A percentile compares a stretch with the other conserved stretches of the same genome.
Conservation (phyloP, 2,329 filamentous ascomycete species). For the Aspergillus clavatus region DNA sequence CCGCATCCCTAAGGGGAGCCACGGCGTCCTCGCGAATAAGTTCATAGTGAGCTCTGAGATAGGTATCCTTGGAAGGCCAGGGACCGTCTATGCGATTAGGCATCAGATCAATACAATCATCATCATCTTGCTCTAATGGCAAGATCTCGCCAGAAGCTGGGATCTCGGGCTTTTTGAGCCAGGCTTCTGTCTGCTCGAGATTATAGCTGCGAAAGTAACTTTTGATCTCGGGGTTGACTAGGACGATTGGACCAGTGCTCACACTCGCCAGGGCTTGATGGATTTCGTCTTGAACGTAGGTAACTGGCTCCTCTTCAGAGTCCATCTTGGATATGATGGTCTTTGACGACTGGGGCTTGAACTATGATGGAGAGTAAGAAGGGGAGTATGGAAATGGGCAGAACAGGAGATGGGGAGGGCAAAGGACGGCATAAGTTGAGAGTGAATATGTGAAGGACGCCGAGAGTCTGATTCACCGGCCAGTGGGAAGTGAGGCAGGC, state of each 20-base stretch:
- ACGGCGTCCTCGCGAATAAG: slow-evolving; percentile 71
- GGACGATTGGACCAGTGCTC: neutral
- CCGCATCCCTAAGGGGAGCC: slow-evolving; percentile 62
- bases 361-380: neutral
- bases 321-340: neutral
- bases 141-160: slow-evolving; percentile 39
- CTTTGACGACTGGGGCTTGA: neutral
- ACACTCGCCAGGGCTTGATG: neutral
- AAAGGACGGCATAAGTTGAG: too few relatives aligned
- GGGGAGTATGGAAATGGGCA: neutral
- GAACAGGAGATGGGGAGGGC: neutral
- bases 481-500: too few relatives aligned
- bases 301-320: neutral
- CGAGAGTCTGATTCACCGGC: too few relatives aligned
- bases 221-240: slow-evolving; percentile 28
- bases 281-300: neutral
- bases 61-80: slow-evolving; percentile 59
- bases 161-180: slow-evolving; percentile 38
- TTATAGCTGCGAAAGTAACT: slow-evolving; percentile 23
- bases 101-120: slow-evolving; percentile 37
- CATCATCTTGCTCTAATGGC: slow-evolving; percentile 17
- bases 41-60: slow-evolving; percentile 68
- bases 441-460: too few relatives aligned
- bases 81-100: slow-evolving; percentile 53
- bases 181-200: slow-evolving; percentile 18